Conservation (phyloP, 306 rosid genomes). For the apple (Malus domestica) region DNA sequence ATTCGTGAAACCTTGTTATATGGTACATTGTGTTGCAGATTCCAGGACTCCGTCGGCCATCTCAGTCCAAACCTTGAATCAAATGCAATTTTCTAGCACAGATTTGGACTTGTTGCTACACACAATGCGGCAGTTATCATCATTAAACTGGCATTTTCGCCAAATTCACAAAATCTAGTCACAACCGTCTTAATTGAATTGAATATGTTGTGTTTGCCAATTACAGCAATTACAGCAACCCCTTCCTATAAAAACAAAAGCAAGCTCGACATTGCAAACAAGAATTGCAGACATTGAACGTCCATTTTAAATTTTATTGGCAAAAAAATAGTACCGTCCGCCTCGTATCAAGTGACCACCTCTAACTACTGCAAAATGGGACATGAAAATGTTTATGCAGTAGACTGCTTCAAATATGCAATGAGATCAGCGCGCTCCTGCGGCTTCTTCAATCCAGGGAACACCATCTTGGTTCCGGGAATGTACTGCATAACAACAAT, state of each 20-base stretch:
- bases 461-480: constrained; percentile 98
- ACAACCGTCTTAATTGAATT: constrained; percentile 13
- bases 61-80: constrained; percentile 42
- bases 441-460: constrained; percentile 94
- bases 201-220: constrained; percentile 31
- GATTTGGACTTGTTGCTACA: no score
- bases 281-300: constrained; percentile 37
- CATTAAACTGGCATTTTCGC: constrained; percentile 16
- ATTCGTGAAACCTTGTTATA: not conserved
- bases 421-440: constrained; percentile 93
- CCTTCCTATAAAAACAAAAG: constrained; percentile 17
- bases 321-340: constrained; percentile 33
- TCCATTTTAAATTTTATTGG: constrained; percentile 37
- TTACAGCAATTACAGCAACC: constrained; percentile 31
- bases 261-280: constrained; percentile 28
- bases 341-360: constrained; percentile 20
- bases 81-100: not conserved
- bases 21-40: constrained; percentile 46
- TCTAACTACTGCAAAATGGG: constrained; percentile 36
- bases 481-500: constrained; percentile 53
- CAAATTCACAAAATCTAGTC: not conserved
- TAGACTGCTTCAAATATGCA: constrained; percentile 76
- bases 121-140: not conserved
- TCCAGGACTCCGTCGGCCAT: constrained; percentile 52
- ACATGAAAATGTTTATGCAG: constrained; percentile 32